These are phyloP conservation scores for Cylindrodendrum hubeiense DNA, from an alignment of 2,329 filamentous ascomycete genomes.

Conservation along the genomic window DNA sequence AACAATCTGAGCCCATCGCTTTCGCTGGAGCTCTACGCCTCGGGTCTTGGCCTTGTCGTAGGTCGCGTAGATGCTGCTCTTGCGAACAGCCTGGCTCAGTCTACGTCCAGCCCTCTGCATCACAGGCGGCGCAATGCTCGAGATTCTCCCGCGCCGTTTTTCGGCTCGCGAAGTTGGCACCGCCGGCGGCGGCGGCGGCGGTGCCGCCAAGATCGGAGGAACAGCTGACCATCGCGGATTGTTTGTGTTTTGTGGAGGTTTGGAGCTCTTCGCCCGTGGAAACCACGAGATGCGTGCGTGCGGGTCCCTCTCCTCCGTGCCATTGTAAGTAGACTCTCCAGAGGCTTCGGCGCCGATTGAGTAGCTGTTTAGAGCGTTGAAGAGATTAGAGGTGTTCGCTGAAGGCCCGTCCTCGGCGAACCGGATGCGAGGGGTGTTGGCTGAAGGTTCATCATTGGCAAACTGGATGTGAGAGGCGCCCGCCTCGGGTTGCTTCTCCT, in stretches of 20 bases:
- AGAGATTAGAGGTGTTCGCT: neutral
- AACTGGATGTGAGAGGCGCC: no score
- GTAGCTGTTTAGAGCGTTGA: neutral
- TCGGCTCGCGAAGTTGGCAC: no score
- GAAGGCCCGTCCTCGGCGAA: neutral
- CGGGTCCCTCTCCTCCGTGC: neutral
- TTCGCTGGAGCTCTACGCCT: slow-evolving; percentile 8
- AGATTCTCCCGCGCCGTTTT: neutral
- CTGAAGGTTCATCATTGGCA: no score
- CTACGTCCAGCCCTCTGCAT: neutral
- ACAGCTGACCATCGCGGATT: neutral
- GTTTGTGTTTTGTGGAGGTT: no score
- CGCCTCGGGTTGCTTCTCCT: neutral
- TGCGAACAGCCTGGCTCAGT: neutral
- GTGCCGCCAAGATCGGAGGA: neutral
- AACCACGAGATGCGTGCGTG: neutral
- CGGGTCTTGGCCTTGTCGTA: slow-evolving; percentile 21
- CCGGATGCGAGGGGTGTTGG: neutral
- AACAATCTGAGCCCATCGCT: slow-evolving; percentile 14
- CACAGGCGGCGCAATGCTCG: neutral
- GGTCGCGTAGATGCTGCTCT: slow-evolving; percentile 20
- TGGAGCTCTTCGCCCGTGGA: no score
- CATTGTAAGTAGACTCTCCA: no score
- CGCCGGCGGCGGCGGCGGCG: neutral
- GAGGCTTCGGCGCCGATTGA: neutral